phyloP scores from a whole-genome alignment of 2,329 filamentous ascomycete genomes.

The Aspergillus tanneri region DNA sequence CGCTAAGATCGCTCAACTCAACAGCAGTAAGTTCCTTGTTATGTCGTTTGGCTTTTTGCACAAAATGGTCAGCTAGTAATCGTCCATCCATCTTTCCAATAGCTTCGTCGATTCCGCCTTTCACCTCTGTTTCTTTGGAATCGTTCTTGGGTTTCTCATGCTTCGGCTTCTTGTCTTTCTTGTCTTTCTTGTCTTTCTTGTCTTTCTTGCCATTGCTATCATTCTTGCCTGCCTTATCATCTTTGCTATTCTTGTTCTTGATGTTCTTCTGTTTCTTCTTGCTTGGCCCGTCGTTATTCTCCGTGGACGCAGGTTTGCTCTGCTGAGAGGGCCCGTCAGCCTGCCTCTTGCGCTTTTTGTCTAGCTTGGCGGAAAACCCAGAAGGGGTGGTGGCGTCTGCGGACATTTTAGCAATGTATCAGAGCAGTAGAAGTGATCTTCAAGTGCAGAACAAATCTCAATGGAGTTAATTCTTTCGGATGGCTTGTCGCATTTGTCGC shows the following conservation, averaged over 20 bases:
- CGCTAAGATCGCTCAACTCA: slow-evolving; percentile 77
- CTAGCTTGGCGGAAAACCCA: slow-evolving; percentile 34
- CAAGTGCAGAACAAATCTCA: neutral
- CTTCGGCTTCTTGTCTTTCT: slow-evolving; percentile 25
- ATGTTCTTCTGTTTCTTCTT: slow-evolving; percentile 34
- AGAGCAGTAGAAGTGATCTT: neutral
- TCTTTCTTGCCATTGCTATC: slow-evolving; percentile 24
- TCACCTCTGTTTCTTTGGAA: slow-evolving; percentile 52
- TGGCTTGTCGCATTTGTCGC: neutral
- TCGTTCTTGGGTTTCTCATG: slow-evolving; percentile 25
- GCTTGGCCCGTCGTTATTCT: slow-evolving; percentile 27
- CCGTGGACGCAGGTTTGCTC: slow-evolving; percentile 23
- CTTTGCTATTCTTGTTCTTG: slow-evolving; percentile 55
- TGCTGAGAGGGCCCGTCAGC: slow-evolving; percentile 32
- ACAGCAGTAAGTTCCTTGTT: slow-evolving; percentile 77
- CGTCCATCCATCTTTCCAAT: slow-evolving; percentile 80
- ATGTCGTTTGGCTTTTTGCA: slow-evolving; percentile 73
- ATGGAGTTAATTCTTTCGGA: neutral
- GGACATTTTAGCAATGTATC: slow-evolving; percentile 10
- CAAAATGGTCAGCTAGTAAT: slow-evolving; percentile 80
- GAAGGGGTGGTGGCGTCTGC: slow-evolving; percentile 21
- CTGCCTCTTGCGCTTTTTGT: slow-evolving; percentile 45
- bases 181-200: slow-evolving; percentile 22
- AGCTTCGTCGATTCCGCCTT: slow-evolving; percentile 74
- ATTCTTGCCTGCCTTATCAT: slow-evolving; percentile 24